These are phyloP conservation scores for Xylariaceae sp. DNA, from an alignment of 2,329 filamentous ascomycete genomes.

Conservation along the genomic window DNA sequence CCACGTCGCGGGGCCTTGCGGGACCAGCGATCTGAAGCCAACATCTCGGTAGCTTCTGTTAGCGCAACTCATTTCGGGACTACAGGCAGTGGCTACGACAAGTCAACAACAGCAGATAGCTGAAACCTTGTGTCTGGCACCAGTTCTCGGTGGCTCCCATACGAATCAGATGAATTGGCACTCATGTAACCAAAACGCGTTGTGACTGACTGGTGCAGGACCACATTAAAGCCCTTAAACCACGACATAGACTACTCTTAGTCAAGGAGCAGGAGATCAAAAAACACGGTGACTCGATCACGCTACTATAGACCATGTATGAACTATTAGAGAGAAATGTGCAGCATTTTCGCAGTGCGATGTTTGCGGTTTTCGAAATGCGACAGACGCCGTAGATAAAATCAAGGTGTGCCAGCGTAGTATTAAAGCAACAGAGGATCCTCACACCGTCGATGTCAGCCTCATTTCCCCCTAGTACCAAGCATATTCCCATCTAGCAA, in stretches of 20 bases:
- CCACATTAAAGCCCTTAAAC: conserved; percentile 1
- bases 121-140: conserved; percentile 1
- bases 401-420: background rate
- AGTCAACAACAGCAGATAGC: background rate
- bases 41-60: background rate
- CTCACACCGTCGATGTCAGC: background rate
- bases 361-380: background rate
- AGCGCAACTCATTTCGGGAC: background rate
- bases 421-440: background rate
- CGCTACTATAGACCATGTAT: background rate
- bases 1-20: background rate
- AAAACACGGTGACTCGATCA: background rate
- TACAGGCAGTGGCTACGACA: background rate
- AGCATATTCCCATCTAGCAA: background rate
- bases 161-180: conserved; percentile 15
- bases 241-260: conserved; percentile 15
- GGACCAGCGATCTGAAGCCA: background rate
- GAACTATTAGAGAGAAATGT: background rate
- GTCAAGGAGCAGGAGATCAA: background rate
- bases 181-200: conserved; percentile 4
- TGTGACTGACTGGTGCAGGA: conserved; percentile 15
- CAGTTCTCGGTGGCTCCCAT: background rate
- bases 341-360: background rate
- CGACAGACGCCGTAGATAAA: too few relatives aligned
- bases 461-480: background rate